A percentile compares a stretch with the other conserved stretches of the same genome.
These are phyloP conservation scores for Brassica napus DNA, from an alignment of 345 rosid species.

Conservation along the genomic window Da-Ae NC_063450.1:53141501-53142000, in stretches of 20 bases:
- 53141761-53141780: conserved; percentile 24
- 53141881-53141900: background rate
- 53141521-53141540: background rate
- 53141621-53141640: background rate
- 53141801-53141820: conserved; percentile 8
- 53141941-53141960: background rate
- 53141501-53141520: conserved; percentile 10
- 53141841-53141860: background rate
- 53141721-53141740: conserved; percentile 9
- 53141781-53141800: conserved; percentile 37
- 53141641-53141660: background rate
- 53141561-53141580: background rate
- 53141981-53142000: background rate
- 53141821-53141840: conserved; percentile 5
- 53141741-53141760: conserved; percentile 26
- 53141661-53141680: background rate
- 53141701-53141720: background rate
- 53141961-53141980: conserved; percentile 3
- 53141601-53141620: background rate
- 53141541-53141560: background rate
- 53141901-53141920: background rate
- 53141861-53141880: background rate
- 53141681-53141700: background rate
- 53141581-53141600: background rate
- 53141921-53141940: background rate